Evolutionary conservation across 148 eudicot genomes (phyloP).

Genomic region (Chenopodium quinoa): DNA sequence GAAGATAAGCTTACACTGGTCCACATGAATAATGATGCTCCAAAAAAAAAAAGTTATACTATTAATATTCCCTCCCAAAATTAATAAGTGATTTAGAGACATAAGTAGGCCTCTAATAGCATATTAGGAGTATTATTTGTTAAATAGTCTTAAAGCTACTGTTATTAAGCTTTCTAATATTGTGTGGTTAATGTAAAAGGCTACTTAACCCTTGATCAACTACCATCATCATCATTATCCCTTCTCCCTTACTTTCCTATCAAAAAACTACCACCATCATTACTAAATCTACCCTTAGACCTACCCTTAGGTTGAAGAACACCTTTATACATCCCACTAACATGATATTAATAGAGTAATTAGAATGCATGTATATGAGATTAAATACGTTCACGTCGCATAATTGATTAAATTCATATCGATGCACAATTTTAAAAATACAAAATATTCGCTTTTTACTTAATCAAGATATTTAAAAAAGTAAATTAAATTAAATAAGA

Average conservation of each 20-base stretch:
- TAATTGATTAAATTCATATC: too few species aligned
- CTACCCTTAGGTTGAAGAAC: background rate
- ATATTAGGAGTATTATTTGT: constrained; percentile 4
- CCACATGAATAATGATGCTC: constrained; percentile 30
- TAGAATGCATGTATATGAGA: too few species aligned
- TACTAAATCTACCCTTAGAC: constrained; percentile 10
- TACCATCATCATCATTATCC: constrained; percentile 15
- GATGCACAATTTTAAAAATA: too few species aligned
- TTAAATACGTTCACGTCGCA: too few species aligned
- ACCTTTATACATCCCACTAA: background rate
- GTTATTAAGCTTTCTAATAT: background rate
- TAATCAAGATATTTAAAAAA: too few species aligned
- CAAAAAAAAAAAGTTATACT: constrained; percentile 9
- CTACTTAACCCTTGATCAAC: background rate
- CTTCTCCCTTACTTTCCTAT: too few species aligned
- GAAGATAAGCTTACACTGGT: constrained; percentile 15
- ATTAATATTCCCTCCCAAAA: constrained; percentile 16
- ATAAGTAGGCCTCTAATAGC: constrained; percentile 2
- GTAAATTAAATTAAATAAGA: too few species aligned
- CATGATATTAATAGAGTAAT: background rate
- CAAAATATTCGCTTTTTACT: too few species aligned
- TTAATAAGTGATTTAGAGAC: constrained; percentile 5
- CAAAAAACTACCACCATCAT: constrained; percentile 17
- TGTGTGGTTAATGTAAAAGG: constrained; percentile 13
- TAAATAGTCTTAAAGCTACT: constrained; percentile 7